A percentile compares a stretch with the other conserved stretches of the same genome.
Evolutionary conservation across 106 monocot species (phyloP).

Genomic region (Dendrobium officinale): DNA sequence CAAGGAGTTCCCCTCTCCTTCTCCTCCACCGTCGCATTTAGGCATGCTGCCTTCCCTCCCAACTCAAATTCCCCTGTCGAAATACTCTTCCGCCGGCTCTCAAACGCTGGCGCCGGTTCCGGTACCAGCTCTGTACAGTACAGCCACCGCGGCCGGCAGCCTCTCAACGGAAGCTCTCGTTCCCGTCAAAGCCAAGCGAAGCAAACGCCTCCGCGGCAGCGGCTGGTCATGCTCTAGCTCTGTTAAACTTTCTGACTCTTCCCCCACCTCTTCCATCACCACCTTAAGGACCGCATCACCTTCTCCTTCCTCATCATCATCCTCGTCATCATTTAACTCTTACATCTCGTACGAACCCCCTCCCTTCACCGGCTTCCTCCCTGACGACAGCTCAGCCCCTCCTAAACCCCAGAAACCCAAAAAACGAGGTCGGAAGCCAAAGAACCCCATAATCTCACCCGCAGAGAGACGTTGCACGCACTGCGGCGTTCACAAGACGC

Average conservation of each 20-base stretch:
- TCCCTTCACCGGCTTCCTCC: slow-evolving; percentile 6
- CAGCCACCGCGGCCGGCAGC: slow-evolving; percentile 8
- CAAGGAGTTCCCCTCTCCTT: slow-evolving; percentile 36
- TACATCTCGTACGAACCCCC: slow-evolving; percentile 8
- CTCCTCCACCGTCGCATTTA: not conserved
- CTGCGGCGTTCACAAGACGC: slow-evolving; percentile 88
- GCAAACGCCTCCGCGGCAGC: slow-evolving; percentile 51
- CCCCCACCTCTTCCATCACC: slow-evolving; percentile 14
- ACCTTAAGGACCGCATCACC: slow-evolving; percentile 9
- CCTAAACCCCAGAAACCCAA: slow-evolving; percentile 3
- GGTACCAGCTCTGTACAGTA: not conserved
- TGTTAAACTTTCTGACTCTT: slow-evolving; percentile 5
- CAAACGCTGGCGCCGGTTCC: not conserved
- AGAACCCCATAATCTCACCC: slow-evolving; percentile 13
- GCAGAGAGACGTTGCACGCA: slow-evolving; percentile 71
- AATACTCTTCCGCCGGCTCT: not conserved
- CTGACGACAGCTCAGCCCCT: not conserved
- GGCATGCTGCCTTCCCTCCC: not conserved
- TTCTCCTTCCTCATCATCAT: slow-evolving; percentile 16
- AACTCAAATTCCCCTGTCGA: slow-evolving; percentile 12
- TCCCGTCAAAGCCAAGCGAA: slow-evolving; percentile 54
- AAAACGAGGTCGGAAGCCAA: slow-evolving; percentile 10
- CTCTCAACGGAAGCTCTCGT: slow-evolving; percentile 27
- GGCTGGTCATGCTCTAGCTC: slow-evolving; percentile 20
- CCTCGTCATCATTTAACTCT: slow-evolving; percentile 6